Evolutionary conservation across 1,284 basidiomycete genomes (phyloP), one percentile per base, ranked within the genome.

Genomic region (Omphalotus olearius): DNA sequence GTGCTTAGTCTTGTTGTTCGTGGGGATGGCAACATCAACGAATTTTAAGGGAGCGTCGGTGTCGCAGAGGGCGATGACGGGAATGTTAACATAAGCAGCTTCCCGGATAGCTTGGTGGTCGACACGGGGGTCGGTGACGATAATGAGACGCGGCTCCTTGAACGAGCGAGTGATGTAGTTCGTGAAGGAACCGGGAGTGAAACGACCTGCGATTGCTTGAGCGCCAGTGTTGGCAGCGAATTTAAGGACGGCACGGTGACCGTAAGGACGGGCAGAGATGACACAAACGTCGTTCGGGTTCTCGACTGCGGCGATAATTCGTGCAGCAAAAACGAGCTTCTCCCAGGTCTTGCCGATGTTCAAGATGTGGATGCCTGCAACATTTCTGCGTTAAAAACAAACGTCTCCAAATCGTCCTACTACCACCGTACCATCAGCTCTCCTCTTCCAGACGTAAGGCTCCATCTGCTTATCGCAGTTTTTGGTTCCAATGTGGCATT

Each of bases 301-400:
- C 75, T 98, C 95, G 64, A 98, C 87, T 54, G 91, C 85, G 61
- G 92, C 92, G 65, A 96, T 93, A 67, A 96, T 83, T 71, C 94
- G 91, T 57, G 93, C 94, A 57, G 94, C 93, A 64, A 96, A 80
- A 59, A 97, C 91, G 61, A 99, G 83, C 78, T 99, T 99, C 78
- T 98, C 94, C 96, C 95, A 98, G 62, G 96, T 99, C 85, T 98
- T 98, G 69, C 95, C 95, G 64, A 98, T 88, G 87, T 99, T 98
- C 67, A 98, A 75, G 66, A 99, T 78, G 78, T 98, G 88, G 74
- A 98, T 93, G 63, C 94, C 91, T 93, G 67, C 44, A 38, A 42
- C 51, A 39, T 35, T 9, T 20, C 26, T 52, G 4, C 30, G 48
- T 40, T 13, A 42, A 16, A 20, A 30, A 44, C 11, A 37, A 42